Evolutionary conservation across 352 stramenopile species (phyloP), one percentile per base, ranked within the genome.

Genomic region (Pythium biforme): DNA sequence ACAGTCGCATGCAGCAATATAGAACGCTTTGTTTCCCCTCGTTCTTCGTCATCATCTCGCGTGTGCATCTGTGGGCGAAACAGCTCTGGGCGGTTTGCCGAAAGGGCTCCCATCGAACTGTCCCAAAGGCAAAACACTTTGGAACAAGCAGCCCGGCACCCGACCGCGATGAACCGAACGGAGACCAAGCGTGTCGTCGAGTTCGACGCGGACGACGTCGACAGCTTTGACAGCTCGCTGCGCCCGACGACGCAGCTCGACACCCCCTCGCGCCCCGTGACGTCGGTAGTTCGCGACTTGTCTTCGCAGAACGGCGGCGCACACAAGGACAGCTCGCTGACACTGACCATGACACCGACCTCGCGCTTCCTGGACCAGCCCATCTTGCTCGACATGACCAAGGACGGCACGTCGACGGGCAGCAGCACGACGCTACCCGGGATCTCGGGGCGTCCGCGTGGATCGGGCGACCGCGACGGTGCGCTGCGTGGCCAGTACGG

Each of bases 321-420:
- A 7, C 6, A 19, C 15, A 55, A 20, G 5, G 12, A 37, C 46
- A 49, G 55, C 29, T 72, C 64, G 4, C 33, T 72, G 11, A 22
- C 33, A 17, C 69, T 89, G 60, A 82, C 76, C 23, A 77, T 88
- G 72, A 89, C 73, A 0, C 68, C 78, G 17, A 77, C 73, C n/a
- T 72, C 75, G 40, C 72, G 76, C 37, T 83, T 83, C 31, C 64
- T 81, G 51, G 76, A 89, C 23, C 77, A 80, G 37, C 71, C 73
- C 7, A 59, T 69, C 43, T 66, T 83, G 25, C 71, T 89, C n/a
- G 63, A 82, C 26, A 58, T 76, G 31, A 57, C 43, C 23, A 84
- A 84, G 57, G 68, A 66, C 23, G 43, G 62, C 3, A 52, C 34
- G 10, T 49, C 58, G 4, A 64, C 64, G 0, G 69, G 69, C 26